Evolutionary conservation across 2,329 filamentous ascomycete genomes (phyloP).

Genomic region (Stagonosporopsis chrysanthemi): DNA sequence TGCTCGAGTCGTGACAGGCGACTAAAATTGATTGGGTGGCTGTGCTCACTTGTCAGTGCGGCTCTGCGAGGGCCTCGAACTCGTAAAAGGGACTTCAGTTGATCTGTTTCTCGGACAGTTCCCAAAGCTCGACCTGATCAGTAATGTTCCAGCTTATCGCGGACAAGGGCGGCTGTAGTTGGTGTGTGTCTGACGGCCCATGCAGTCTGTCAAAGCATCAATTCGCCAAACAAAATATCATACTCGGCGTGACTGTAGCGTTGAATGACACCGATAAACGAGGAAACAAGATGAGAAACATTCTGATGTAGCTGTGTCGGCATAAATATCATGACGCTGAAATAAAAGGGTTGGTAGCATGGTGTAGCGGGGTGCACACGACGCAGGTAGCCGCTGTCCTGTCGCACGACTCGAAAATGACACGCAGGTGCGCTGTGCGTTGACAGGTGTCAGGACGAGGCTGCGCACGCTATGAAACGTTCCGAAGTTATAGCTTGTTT

Average conservation of each 20-base stretch:
- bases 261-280: constrained; percentile 5
- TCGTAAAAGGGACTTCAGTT: neutral
- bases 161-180: neutral
- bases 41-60: constrained; percentile 13
- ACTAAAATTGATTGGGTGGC: neutral
- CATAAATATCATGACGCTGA: constrained; percentile 12
- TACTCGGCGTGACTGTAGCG: neutral
- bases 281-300: constrained; percentile 17
- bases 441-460: constrained; percentile 13
- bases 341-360: constrained; percentile 5
- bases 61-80: constrained; percentile 7
- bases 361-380: neutral
- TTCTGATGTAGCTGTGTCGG: constrained; percentile 8
- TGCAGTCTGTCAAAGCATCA: neutral
- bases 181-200: constrained; percentile 1
- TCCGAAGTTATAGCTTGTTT: constrained; percentile 3
- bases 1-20: constrained; percentile 5
- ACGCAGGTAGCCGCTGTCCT: neutral
- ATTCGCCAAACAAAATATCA: neutral
- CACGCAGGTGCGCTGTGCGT: constrained; percentile 11
- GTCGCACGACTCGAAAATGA: constrained; percentile 2
- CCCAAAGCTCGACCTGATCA: neutral
- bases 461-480: constrained; percentile 11
- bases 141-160: neutral
- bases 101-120: neutral